Evolutionary conservation across 2,329 filamentous ascomycete species (phyloP).

Genomic region (Rhynchosporium secalis): DNA sequence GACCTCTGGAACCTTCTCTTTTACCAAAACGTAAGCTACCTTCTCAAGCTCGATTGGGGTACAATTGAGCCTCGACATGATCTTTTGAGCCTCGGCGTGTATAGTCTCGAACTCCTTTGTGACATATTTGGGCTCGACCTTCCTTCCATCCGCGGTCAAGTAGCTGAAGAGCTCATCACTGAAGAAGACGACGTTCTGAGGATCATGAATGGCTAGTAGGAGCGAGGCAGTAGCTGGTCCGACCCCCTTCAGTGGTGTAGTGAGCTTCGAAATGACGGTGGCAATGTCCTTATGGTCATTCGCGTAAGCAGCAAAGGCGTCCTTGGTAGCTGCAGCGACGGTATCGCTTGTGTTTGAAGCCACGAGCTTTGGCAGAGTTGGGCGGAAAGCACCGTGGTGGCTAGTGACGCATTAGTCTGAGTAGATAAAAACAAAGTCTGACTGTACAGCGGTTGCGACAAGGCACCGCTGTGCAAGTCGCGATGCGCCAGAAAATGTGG

Average conservation of each 20-base stretch:
- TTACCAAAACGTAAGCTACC: constrained; percentile 69
- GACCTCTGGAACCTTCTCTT: constrained; percentile 32
- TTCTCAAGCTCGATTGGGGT: constrained; percentile 65
- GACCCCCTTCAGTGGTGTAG: constrained; percentile 64
- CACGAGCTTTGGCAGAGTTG: constrained; percentile 60
- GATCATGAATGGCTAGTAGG: constrained; percentile 64
- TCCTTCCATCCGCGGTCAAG: constrained; percentile 58
- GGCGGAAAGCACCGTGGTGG: constrained; percentile 61
- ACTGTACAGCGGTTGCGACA: not conserved
- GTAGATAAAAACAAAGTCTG: not conserved
- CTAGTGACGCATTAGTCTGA: constrained; percentile 25
- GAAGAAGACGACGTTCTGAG: constrained; percentile 67
- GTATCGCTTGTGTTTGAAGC: constrained; percentile 51
- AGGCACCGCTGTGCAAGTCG: no score
- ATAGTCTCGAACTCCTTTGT: constrained; percentile 66
- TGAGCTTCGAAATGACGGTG: constrained; percentile 54
- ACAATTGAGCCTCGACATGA: constrained; percentile 53
- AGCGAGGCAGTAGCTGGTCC: constrained; percentile 79
- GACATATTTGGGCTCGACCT: constrained; percentile 65
- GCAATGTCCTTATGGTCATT: constrained; percentile 40
- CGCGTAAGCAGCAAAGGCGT: constrained; percentile 52
- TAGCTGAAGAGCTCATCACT: constrained; percentile 78
- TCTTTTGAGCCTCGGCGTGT: constrained; percentile 43
- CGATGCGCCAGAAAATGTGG: not conserved
- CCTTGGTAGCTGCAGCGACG: constrained; percentile 50